These are phyloP conservation scores for Beauveria varroae DNA, from an alignment of 2,329 filamentous ascomycete genomes.

Conservation along the genomic window DNA sequence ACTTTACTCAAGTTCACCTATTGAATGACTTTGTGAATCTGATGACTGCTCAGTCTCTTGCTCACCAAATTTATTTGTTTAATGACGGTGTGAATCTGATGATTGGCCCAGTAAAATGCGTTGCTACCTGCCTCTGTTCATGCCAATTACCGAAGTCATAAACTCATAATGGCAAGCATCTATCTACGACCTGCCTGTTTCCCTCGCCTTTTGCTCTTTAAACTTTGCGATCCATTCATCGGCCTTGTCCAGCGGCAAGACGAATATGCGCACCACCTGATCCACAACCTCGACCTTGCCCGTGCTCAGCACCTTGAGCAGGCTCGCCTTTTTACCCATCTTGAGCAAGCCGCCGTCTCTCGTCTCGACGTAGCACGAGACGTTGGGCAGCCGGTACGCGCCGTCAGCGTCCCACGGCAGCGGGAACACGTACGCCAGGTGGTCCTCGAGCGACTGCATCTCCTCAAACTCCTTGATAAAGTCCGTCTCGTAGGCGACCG, in stretches of 20 bases:
- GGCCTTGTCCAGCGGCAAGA: conserved; percentile 66
- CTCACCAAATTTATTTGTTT: no score
- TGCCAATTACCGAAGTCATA: neutral
- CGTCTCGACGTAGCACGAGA: conserved; percentile 91
- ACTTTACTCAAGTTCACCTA: no score
- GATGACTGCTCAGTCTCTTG: no score
- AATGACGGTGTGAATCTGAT: neutral
- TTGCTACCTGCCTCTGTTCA: neutral
- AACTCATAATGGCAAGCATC: neutral
- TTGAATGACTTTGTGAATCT: no score
- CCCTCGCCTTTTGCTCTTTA: conserved; percentile 62
- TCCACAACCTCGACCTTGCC: conserved; percentile 85
- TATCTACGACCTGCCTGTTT: conserved; percentile 24
- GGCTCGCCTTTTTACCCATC: conserved; percentile 73
- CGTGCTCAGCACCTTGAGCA: conserved; percentile 66
- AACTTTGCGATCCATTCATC: conserved; percentile 76
- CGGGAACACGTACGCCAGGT: conserved; percentile 80
- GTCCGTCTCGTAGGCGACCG: conserved; percentile 72
- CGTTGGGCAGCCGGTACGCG: conserved; percentile 56
- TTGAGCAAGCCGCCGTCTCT: conserved; percentile 72
- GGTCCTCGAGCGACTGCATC: conserved; percentile 64
- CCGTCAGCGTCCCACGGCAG: conserved; percentile 72
- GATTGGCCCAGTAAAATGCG: neutral
- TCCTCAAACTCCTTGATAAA: conserved; percentile 86
- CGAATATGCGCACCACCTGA: conserved; percentile 72